Base-by-base conservation (phyloP, 2,329 filamentous ascomycete genomes). In the Arthrobotrys sinensis region DNA sequence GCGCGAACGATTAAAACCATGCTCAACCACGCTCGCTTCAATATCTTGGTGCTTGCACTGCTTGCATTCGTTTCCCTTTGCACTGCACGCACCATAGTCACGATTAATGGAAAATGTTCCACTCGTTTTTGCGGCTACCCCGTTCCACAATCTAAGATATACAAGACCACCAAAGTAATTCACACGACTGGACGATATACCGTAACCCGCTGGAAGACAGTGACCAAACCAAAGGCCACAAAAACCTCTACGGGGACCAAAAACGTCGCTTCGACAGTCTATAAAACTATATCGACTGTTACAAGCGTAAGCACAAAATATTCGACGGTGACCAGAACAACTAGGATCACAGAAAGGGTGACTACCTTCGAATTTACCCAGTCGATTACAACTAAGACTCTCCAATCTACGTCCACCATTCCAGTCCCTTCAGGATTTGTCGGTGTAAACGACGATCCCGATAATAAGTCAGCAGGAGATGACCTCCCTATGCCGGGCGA, bases 41-140 rank as follows among this genome's bases (percentile, higher is more conserved):
- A 52, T 24, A 32, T 72, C 36, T 64, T 48, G 55, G 55, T 52
- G 45, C 50, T 64, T 55, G 68, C 68, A 50, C 40, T 73, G 52
- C 19, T 73, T 8, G 50, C 70, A 24, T 52, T 67, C 62, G 48
- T 46, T 66, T 57, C 70, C 8, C 53, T 66, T 36, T 66, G 60
- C 70, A 46, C 52, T 8, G 70, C 70, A 10, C 60, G 62, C 70
- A 73, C 62, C 14, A 19, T 62, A 1, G 50, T 73, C 40, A 50
- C 50, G n/a, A 60, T 53, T 14, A 36, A 60, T 16, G 55, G 55
- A 60, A 64, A n/a, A 21, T 73, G 70, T 12, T 11, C 62, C 62
- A 66, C 70, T 66, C 60, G 62, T 43, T 73, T 67, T 46, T 73
- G 70, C 62, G 28, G 32, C 43, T 12, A 28, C 6, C 14, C 50